Evolutionary conservation across 2,329 filamentous ascomycete genomes (phyloP), one percentile per base, ranked within the genome.

Genomic region (Fusarium sp.): DNA sequence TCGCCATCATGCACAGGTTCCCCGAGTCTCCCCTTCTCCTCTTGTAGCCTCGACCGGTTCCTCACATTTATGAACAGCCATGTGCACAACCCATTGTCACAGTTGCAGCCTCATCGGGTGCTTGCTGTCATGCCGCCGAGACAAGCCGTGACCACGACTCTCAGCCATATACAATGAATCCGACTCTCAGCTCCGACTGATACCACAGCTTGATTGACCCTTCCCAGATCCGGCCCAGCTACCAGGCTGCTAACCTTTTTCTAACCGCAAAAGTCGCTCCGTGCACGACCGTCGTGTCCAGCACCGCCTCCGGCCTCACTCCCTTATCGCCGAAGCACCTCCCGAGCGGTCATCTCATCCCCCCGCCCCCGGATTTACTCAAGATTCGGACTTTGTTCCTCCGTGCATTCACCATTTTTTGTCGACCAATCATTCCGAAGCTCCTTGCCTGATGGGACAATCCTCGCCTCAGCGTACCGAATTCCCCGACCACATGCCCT

Each of bases 351-450:
- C 62, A 37, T 34, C 29, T 61, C 47, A 27, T 34, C 24, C 59
- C 24, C 68, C 72, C 74, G 66, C 76, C 68, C 54, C 74, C 74
- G 73, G 73, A 76, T 70, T 78, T 78, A 78, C 70, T 62, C 31
- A 64, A 58, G 56, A 52, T 42, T 76, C 76, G 70, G 76, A 76
- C 42, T 77, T 78, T 70, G 64, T 47, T 62, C 68, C 63, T 29
- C 62, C 56, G 64, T 67, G 58, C 42, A 67, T 68, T 54, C 59
- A 62, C 54, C 47, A 29, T 52, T 38, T 24, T 63, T 42, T 18
- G 10, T 34, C 38, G 54, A 24, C 75, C 71, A 77, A 77, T 77
- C 71, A 74, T 31, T 16, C 13, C 24, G 16, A 24, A 34, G 34
- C 47, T 22, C 57, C 35, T 5, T 24, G 67, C 67, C 63, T 6